phyloP scores from a whole-genome alignment of 345 rosid species.

The Excoecaria cochinchinensis region DNA sequence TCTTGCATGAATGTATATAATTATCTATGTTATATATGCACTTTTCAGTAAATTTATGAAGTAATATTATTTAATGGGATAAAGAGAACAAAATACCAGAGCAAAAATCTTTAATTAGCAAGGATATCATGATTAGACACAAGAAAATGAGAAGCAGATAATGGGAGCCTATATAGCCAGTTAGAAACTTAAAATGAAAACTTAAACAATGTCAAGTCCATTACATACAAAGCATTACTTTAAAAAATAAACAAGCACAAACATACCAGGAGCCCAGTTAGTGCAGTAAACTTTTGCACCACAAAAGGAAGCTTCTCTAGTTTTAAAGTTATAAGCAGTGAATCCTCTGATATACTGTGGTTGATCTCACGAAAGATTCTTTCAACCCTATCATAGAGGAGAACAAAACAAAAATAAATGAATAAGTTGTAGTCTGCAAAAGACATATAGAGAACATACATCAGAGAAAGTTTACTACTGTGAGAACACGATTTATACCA shows the following conservation, averaged over 20 bases:
- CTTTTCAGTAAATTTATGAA: too few relatives aligned
- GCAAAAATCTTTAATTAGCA: background rate
- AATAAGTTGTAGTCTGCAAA: slow-evolving; percentile 3
- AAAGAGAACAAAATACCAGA: background rate
- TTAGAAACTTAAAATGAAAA: background rate
- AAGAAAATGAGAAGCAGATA: background rate
- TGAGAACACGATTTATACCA: slow-evolving; percentile 51
- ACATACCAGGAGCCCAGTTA: slow-evolving; percentile 90
- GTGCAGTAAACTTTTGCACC: slow-evolving; percentile 78
- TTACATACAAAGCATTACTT: background rate
- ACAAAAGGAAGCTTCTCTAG: slow-evolving; percentile 79
- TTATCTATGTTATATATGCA: too few relatives aligned
- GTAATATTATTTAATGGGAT: background rate
- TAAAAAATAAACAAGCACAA: background rate
- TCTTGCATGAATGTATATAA: background rate
- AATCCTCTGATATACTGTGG: slow-evolving; percentile 60
- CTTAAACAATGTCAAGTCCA: background rate
- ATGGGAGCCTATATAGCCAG: background rate
- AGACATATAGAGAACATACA: slow-evolving; percentile 15
- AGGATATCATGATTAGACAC: background rate
- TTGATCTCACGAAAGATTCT: slow-evolving; percentile 81
- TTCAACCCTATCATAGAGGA: slow-evolving; percentile 67
- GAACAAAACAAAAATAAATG: slow-evolving; percentile 11
- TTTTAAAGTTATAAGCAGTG: slow-evolving; percentile 66
- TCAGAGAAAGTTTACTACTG: background rate